Base-by-base conservation (phyloP, 2,329 filamentous ascomycete genomes). In the Fusarium penzigii region DNA sequence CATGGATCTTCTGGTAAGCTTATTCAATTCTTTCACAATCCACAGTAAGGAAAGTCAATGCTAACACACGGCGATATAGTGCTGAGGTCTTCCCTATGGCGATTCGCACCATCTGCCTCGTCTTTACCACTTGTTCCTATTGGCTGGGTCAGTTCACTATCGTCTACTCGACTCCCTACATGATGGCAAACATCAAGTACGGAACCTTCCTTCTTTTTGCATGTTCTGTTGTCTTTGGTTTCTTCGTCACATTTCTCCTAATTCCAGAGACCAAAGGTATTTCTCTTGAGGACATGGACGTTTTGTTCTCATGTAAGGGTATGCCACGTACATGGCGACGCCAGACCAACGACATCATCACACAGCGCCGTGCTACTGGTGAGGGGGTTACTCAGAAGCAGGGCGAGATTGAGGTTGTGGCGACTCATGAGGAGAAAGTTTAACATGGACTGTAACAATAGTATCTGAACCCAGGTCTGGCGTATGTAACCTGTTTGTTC, bases 201-300 rank as follows among this genome's bases (percentile, higher is more conserved):
- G 81, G 80, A 6, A 78, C 78, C 2, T 83, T 79, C 71, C 81
- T 82, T 67, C 82, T 83, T 69, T 84, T 84, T 56, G 80, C 78
- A 1, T 72, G 72, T 3, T 73, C 77, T 61, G 80, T 81, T 70
- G 65, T 82, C 7, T 61, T 73, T 11, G 76, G 77, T 6, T 70
- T 73, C 10, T 51, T 78, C 25, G 82, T 77, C 68, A 73, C 77
- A 3, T 82, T 72, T 56, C 77, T 81, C 65, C 74, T 81, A 48
- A 64, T 82, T 3, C 80, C 80, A 1, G 79, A 83, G 64, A 82
- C 80, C 6, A 82, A 81, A 61, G 80, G 80, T 49, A 68, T 79
- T 48, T 78, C 78, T 0, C 68, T 82, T 3, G 80, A 83, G 40
- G 75, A 77, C 43, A 78, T 82, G 67, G 80, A 83, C 42, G 61